A percentile compares a stretch with the other conserved stretches of the same genome.
These are phyloP conservation scores for Monosporascus sp. DNA, from an alignment of 2,329 filamentous ascomycete genomes.

Conservation along the genomic window DNA sequence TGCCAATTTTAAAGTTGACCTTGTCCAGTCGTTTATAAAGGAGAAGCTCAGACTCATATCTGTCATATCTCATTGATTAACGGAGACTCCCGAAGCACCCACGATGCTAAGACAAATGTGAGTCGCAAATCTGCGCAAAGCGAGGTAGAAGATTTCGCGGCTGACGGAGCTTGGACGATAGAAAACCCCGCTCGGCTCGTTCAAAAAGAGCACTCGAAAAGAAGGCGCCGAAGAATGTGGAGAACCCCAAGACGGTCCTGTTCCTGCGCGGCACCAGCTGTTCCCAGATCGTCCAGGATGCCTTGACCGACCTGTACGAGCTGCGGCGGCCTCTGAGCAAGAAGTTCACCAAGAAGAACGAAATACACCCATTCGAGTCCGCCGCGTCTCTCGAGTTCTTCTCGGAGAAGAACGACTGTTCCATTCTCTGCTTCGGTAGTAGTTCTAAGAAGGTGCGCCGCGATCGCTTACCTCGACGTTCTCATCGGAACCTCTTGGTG, in stretches of 20 bases:
- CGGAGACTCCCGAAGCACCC: neutral
- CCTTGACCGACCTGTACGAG: slow-evolving; percentile 77
- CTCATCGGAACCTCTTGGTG: neutral
- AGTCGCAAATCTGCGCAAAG: neutral
- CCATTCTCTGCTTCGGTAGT: slow-evolving; percentile 75
- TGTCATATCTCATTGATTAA: neutral
- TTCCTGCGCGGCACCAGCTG: slow-evolving; percentile 85
- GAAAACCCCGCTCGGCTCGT: slow-evolving; percentile 68
- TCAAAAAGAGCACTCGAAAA: slow-evolving; percentile 93
- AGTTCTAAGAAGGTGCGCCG: slow-evolving; percentile 72
- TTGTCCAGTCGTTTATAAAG: too few species aligned
- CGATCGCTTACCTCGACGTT: neutral
- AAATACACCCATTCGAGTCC: slow-evolving; percentile 91
- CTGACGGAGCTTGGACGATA: slow-evolving; percentile 17
- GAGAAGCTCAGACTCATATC: neutral
- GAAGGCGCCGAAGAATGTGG: slow-evolving; percentile 79
- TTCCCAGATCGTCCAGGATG: slow-evolving; percentile 76
- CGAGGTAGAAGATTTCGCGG: neutral
- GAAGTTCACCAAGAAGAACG: slow-evolving; percentile 96
- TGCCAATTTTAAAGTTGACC: neutral
- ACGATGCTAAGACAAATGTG: neutral
- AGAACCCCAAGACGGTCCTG: slow-evolving; percentile 86
- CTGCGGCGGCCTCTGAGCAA: slow-evolving; percentile 80
- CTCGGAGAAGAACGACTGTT: slow-evolving; percentile 91
- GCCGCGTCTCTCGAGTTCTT: slow-evolving; percentile 87